Conservation (phyloP, 2,329 filamentous ascomycete genomes). For the Monosporascus ibericus region DNA sequence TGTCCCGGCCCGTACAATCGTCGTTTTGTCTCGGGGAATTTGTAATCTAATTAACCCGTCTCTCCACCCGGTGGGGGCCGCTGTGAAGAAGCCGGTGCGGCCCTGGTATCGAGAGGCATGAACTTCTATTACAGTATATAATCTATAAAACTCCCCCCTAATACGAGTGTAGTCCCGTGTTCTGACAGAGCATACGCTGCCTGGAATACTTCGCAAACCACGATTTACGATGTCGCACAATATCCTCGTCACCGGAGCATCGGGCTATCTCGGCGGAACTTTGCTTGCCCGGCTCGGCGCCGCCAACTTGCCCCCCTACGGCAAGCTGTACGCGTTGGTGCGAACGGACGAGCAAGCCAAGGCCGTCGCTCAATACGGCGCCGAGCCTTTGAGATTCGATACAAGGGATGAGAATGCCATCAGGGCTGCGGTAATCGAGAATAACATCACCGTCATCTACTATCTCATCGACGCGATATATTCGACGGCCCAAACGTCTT, state of each 20-base stretch:
- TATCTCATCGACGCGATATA: constrained; percentile 38
- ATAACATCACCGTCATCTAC: constrained; percentile 42
- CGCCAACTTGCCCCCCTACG: constrained; percentile 33
- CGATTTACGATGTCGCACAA: constrained; percentile 23
- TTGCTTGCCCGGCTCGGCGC: constrained; percentile 34
- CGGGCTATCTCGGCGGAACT: constrained; percentile 47
- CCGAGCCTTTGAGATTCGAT: constrained; percentile 35
- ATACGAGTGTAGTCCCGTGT: neutral
- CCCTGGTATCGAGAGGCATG: no score
- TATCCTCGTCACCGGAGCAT: constrained; percentile 44
- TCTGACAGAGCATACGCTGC: neutral
- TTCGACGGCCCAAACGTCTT: constrained; percentile 24
- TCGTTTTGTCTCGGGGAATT: no score
- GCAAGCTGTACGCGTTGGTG: constrained; percentile 40
- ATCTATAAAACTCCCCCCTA: neutral
- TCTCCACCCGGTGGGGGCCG: no score
- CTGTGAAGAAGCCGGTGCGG: no score
- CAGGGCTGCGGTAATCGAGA: constrained; percentile 29
- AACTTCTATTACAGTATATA: no score
- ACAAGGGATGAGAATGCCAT: constrained; percentile 30
- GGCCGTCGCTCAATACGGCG: constrained; percentile 36
- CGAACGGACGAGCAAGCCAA: constrained; percentile 38
- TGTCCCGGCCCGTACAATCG: no score
- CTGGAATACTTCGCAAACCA: neutral
- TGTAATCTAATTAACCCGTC: no score